Evolutionary conservation across 257 asterid genomes (phyloP).

Genomic region (Gynochthodes officinalis): DNA sequence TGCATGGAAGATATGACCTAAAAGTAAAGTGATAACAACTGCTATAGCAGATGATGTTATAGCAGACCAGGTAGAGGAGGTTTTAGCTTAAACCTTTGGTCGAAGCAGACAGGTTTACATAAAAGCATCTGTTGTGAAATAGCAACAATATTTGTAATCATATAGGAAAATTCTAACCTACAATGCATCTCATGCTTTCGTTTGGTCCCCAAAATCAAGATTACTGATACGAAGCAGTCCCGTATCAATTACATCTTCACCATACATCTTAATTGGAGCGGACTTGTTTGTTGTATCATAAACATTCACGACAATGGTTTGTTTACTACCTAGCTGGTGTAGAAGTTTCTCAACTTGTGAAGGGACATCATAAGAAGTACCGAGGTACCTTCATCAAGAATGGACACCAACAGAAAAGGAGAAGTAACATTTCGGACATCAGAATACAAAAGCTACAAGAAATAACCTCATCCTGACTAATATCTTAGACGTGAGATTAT

Average conservation of each 20-base stretch:
- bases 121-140: slow-evolving; percentile 10
- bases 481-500: neutral
- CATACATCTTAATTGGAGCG: slow-evolving; percentile 63
- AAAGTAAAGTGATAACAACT: slow-evolving; percentile 59
- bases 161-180: slow-evolving; percentile 41
- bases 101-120: slow-evolving; percentile 15
- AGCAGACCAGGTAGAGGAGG: slow-evolving; percentile 62
- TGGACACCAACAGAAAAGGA: slow-evolving; percentile 5
- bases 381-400: slow-evolving; percentile 49
- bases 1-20: slow-evolving; percentile 60
- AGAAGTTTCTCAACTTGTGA: slow-evolving; percentile 75
- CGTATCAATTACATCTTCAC: slow-evolving; percentile 45
- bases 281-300: slow-evolving; percentile 56
- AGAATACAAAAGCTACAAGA: slow-evolving; percentile 3
- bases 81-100: slow-evolving; percentile 61
- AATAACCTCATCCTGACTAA: neutral
- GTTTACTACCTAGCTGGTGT: slow-evolving; percentile 83
- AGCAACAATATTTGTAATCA: neutral
- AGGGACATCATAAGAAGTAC: slow-evolving; percentile 78
- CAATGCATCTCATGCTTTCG: slow-evolving; percentile 86
- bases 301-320: slow-evolving; percentile 65
- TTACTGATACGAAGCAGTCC: slow-evolving; percentile 49
- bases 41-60: slow-evolving; percentile 45
- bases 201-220: slow-evolving; percentile 79
- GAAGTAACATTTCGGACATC: slow-evolving; percentile 2